phyloP scores from a whole-genome alignment of 495 filamentous ascomycete species.

The Hypomontagnella monticulosa region DNA sequence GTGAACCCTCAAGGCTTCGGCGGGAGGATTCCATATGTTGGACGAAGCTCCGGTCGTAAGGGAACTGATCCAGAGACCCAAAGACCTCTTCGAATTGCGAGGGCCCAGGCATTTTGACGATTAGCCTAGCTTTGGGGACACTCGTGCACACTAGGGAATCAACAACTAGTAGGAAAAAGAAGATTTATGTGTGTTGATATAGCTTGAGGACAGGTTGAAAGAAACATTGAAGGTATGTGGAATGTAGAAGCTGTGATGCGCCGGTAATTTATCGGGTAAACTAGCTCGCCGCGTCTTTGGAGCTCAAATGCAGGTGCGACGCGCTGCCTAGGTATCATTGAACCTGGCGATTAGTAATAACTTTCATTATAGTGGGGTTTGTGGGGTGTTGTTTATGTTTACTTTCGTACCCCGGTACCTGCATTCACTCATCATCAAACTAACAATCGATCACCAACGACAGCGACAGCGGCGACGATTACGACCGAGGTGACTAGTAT shows the following conservation, averaged over 20 bases:
- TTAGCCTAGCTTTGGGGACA: background rate
- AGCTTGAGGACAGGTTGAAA: too few relatives aligned
- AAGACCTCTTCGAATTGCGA: conserved; percentile 72
- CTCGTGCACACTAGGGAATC: background rate
- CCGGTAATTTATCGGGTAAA: conserved; percentile 21
- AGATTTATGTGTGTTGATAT: background rate
- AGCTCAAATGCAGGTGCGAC: conserved; percentile 3
- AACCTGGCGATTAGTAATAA: conserved; percentile 20
- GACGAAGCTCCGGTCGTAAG: conserved; percentile 66
- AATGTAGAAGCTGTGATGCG: conserved; percentile 7
- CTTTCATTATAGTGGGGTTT: conserved; percentile 27
- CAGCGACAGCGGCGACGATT: background rate
- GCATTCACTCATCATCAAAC: conserved; percentile 1
- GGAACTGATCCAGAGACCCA: conserved; percentile 67
- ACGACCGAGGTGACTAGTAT: background rate
- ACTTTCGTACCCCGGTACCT: conserved; percentile 28
- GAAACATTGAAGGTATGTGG: background rate
- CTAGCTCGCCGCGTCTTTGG: background rate
- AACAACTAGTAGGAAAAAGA: background rate
- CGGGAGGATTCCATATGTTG: conserved; percentile 70
- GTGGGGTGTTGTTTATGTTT: conserved; percentile 47
- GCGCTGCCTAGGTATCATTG: too few relatives aligned
- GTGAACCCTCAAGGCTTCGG: conserved; percentile 67
- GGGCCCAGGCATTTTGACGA: conserved; percentile 53
- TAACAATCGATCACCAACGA: conserved; percentile 1